Conservation (phyloP, 352 stramenopile genomes). For the Phytophthora palmivora region DNA sequence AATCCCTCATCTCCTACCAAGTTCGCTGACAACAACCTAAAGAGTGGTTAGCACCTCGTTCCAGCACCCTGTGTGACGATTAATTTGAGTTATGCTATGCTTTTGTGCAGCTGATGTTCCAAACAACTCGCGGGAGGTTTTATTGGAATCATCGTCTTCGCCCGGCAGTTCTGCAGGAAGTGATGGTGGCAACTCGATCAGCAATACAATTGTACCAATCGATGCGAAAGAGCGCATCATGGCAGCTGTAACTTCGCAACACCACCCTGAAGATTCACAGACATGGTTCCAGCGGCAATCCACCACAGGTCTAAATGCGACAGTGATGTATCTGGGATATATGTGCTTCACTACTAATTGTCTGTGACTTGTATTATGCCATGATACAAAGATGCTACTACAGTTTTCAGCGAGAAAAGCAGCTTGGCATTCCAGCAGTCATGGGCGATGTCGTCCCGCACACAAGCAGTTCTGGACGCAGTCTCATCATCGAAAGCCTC, state of each 20-base stretch:
- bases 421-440: slow-evolving; percentile 32
- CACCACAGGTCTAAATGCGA: slow-evolving; percentile 11
- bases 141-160: slow-evolving; percentile 7
- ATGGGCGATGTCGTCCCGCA: slow-evolving; percentile 50
- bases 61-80: background rate
- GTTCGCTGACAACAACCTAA: background rate
- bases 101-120: slow-evolving; percentile 4
- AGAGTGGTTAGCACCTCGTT: slow-evolving; percentile 11
- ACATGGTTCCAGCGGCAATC: slow-evolving; percentile 10
- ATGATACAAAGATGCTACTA: background rate
- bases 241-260: slow-evolving; percentile 27
- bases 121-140: background rate
- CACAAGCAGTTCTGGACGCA: slow-evolving; percentile 39
- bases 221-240: slow-evolving; percentile 45
- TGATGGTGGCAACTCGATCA: slow-evolving; percentile 16
- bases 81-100: background rate
- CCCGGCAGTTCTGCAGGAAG: slow-evolving; percentile 23
- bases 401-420: slow-evolving; percentile 5
- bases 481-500: slow-evolving; percentile 21
- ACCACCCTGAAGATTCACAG: slow-evolving; percentile 1
- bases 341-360: background rate
- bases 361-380: slow-evolving; percentile 1
- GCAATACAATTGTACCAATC: slow-evolving; percentile 24
- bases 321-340: background rate
- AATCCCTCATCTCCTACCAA: slow-evolving; percentile 1